Percentiles rank a stretch among this genome's conserved stretches.
Conservation (phyloP, 2,329 filamentous ascomycete species). For the Colletotrichum sp. region DNA sequence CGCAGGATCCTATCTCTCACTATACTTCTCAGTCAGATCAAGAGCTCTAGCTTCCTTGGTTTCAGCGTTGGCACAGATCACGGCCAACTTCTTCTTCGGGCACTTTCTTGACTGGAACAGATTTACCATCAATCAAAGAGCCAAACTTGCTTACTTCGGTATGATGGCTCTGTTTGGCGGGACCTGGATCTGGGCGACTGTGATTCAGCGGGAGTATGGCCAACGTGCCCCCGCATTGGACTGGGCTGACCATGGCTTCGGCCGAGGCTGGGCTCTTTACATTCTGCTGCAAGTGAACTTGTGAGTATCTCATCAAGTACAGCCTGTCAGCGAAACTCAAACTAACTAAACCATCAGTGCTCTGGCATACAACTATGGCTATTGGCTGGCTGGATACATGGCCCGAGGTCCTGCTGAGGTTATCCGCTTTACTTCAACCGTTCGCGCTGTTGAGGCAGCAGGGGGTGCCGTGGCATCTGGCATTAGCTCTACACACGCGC, state of each 20-base stretch:
- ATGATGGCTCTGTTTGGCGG: conserved; percentile 23
- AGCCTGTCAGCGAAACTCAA: background rate
- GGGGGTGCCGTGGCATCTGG: conserved; percentile 14
- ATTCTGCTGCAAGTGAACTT: conserved; percentile 23
- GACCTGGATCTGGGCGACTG: conserved; percentile 26
- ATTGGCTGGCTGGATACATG: conserved; percentile 7
- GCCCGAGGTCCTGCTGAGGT: conserved; percentile 11
- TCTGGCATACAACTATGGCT: conserved; percentile 12
- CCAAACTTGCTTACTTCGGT: conserved; percentile 22
- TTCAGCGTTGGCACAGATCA: conserved; percentile 23
- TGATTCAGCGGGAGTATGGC: conserved; percentile 24
- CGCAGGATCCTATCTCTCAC: conserved; percentile 23
- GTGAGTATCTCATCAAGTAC: background rate
- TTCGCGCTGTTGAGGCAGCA: conserved; percentile 11
- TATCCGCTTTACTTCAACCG: background rate
- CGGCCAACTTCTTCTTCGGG: conserved; percentile 25
- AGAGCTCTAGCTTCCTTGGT: conserved; percentile 23
- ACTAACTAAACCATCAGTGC: background rate
- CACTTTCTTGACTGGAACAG: conserved; percentile 25
- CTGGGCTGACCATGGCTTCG: conserved; percentile 24
- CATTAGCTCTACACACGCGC: conserved; percentile 16
- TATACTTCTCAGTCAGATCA: conserved; percentile 24
- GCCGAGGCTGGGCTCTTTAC: conserved; percentile 27
- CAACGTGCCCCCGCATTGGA: conserved; percentile 18
- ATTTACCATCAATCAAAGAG: conserved; percentile 22